Evolutionary conservation across 2,329 filamentous ascomycete genomes (phyloP).

Genomic region (Dothistroma septosporum): DNA sequence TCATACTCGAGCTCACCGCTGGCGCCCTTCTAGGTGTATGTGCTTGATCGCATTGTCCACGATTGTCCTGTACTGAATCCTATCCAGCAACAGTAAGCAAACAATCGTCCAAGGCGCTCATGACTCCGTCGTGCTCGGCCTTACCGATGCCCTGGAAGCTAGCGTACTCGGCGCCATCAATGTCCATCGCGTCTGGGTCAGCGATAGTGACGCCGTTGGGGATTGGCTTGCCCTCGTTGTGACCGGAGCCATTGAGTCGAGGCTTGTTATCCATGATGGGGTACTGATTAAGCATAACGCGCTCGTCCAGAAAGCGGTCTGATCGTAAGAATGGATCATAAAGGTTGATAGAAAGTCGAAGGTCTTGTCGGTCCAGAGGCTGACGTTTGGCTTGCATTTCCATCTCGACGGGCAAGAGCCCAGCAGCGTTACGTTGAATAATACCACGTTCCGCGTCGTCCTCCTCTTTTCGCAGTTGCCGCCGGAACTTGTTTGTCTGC

Average conservation of each 20-base stretch:
- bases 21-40: not conserved
- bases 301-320: conserved; percentile 69
- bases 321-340: conserved; percentile 71
- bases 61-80: conserved; percentile 7
- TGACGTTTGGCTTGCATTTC: conserved; percentile 69
- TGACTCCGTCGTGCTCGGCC: conserved; percentile 30
- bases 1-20: not conserved
- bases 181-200: conserved; percentile 36
- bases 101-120: conserved; percentile 40
- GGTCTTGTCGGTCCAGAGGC: conserved; percentile 71
- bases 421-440: conserved; percentile 67
- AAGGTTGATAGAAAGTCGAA: conserved; percentile 71
- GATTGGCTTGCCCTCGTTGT: conserved; percentile 5
- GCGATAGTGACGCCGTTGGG: conserved; percentile 24
- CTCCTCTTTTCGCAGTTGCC: conserved; percentile 72
- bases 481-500: conserved; percentile 72
- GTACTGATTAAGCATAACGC: conserved; percentile 50
- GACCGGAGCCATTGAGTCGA: conserved; percentile 4
- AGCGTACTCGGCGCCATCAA: conserved; percentile 34
- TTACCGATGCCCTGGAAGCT: conserved; percentile 38
- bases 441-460: conserved; percentile 68
- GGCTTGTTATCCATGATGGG: conserved; percentile 16
- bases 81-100: conserved; percentile 27
- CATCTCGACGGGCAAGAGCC: conserved; percentile 74
- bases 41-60: conserved; percentile 6